Evolutionary conservation across 495 filamentous ascomycete genomes (phyloP).

Genomic region (Margaritispora aquatica): DNA sequence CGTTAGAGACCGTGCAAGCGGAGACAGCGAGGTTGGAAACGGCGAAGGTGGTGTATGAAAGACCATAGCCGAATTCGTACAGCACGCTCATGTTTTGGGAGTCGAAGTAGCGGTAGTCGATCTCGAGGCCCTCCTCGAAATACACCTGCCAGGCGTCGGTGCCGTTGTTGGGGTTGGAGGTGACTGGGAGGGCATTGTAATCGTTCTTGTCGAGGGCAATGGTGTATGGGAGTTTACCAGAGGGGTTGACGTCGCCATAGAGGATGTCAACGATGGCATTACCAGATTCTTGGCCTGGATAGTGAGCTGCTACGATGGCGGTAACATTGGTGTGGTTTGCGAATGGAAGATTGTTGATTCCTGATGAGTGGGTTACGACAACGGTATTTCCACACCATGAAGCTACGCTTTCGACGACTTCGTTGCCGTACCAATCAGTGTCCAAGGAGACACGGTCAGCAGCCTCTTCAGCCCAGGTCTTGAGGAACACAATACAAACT

Average conservation of each 20-base stretch:
- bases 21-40: conserved; percentile 40
- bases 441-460: conserved; percentile 83
- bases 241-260: conserved; percentile 81
- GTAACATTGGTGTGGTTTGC: conserved; percentile 53
- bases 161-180: conserved; percentile 58
- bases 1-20: conserved; percentile 18
- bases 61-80: conserved; percentile 27
- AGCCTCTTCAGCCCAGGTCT: conserved; percentile 79
- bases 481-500: conserved; percentile 64
- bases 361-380: conserved; percentile 83
- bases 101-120: conserved; percentile 92
- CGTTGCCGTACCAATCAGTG: conserved; percentile 77
- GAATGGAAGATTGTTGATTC: conserved; percentile 57
- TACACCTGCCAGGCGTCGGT: conserved; percentile 83
- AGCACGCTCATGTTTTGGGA: conserved; percentile 42
- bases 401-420: conserved; percentile 73
- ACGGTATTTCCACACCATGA: conserved; percentile 80
- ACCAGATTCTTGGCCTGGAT: conserved; percentile 88
- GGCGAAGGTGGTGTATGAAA: conserved; percentile 65
- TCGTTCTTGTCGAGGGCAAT: conserved; percentile 66
- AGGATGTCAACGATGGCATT: conserved; percentile 86
- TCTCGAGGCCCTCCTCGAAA: conserved; percentile 80
- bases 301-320: conserved; percentile 83
- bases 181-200: conserved; percentile 59
- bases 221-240: conserved; percentile 75